Conservation (phyloP, 2,329 filamentous ascomycete species). For the Helotiales sp. region DNA sequence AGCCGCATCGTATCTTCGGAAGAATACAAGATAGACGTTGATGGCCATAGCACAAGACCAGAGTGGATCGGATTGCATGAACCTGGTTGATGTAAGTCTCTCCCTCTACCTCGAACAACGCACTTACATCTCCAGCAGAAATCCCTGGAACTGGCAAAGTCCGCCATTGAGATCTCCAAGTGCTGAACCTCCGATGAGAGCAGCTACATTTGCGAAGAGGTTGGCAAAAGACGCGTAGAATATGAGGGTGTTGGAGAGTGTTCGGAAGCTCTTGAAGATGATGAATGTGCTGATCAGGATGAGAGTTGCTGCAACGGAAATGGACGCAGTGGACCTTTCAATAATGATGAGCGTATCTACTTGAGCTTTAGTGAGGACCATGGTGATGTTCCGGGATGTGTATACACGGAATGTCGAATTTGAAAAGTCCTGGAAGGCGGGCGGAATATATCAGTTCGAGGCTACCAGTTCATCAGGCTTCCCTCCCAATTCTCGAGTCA, state of each 20-base stretch:
- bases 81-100: slow-evolving; percentile 63
- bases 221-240: slow-evolving; percentile 67
- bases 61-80: slow-evolving; percentile 56
- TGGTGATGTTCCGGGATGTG: neutral
- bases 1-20: slow-evolving; percentile 56
- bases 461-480: neutral
- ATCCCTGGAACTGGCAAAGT: slow-evolving; percentile 73
- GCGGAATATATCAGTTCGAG: too few relatives aligned
- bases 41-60: slow-evolving; percentile 65
- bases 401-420: too few relatives aligned
- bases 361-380: slow-evolving; percentile 40
- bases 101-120: slow-evolving; percentile 46
- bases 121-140: slow-evolving; percentile 75
- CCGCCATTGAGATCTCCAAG: slow-evolving; percentile 29
- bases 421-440: too few relatives aligned
- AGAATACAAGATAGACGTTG: slow-evolving; percentile 67
- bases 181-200: slow-evolving; percentile 58
- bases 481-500: neutral
- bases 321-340: slow-evolving; percentile 70
- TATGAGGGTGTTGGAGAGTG: slow-evolving; percentile 74
- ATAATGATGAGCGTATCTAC: slow-evolving; percentile 63
- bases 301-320: slow-evolving; percentile 72
- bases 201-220: slow-evolving; percentile 61
- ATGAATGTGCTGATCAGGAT: slow-evolving; percentile 75
- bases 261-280: slow-evolving; percentile 72